These are phyloP conservation scores for Aspergillus oerlinghausenensis DNA, from an alignment of 2,329 filamentous ascomycete genomes.

Conservation along the genomic window DNA sequence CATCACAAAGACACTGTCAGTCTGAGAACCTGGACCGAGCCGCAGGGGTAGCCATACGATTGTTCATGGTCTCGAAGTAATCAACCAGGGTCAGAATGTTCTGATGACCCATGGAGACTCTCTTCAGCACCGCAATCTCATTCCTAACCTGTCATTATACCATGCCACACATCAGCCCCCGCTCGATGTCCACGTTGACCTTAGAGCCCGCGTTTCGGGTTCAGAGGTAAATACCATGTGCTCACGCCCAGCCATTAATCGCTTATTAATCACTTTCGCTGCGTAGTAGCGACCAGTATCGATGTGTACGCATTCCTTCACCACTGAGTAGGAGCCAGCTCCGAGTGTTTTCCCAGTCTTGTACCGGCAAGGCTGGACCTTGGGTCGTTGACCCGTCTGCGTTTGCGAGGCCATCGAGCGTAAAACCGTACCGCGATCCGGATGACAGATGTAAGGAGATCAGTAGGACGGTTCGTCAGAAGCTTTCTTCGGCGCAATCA, in stretches of 20 bases:
- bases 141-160: constrained; percentile 68
- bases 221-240: constrained; percentile 69
- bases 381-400: constrained; percentile 42
- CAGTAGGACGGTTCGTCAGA: background rate
- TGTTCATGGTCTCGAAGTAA: constrained; percentile 99
- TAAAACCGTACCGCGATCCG: background rate
- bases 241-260: constrained; percentile 92
- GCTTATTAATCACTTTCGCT: constrained; percentile 98
- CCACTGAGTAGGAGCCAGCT: constrained; percentile 94
- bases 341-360: constrained; percentile 98
- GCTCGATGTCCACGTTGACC: background rate
- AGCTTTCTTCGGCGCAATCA: background rate
- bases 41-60: constrained; percentile 51
- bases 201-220: background rate
- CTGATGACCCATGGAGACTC: constrained; percentile 97
- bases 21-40: background rate
- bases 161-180: constrained; percentile 3
- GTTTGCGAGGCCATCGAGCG: constrained; percentile 28
- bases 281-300: constrained; percentile 97
- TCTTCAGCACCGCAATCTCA: constrained; percentile 94
- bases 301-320: constrained; percentile 98
- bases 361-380: constrained; percentile 93
- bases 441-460: background rate
- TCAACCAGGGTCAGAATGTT: constrained; percentile 97
- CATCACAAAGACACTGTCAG: background rate